These are phyloP conservation scores for Suhomyces chickasaworum DNA, from an alignment of 1,139 yeast species.

Conservation along the genomic window DNA sequence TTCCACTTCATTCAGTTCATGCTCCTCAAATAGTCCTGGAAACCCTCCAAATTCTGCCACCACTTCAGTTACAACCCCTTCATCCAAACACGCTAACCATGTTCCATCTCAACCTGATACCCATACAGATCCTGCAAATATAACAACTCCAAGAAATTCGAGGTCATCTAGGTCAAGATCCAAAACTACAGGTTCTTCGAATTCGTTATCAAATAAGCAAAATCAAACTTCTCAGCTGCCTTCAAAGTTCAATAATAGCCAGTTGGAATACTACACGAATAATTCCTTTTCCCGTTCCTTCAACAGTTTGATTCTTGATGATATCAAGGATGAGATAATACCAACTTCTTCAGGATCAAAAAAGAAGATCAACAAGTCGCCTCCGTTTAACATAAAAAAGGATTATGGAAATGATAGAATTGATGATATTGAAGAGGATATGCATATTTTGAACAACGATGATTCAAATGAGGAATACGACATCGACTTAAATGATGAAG, in stretches of 20 bases:
- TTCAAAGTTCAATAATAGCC: conserved; percentile 11
- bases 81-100: conserved; percentile 9
- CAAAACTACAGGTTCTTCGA: not conserved
- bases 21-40: conserved; percentile 5
- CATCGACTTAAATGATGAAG: conserved; percentile 10
- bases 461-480: conserved; percentile 9
- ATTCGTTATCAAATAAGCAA: not conserved
- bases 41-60: conserved; percentile 12
- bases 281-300: conserved; percentile 48
- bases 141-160: conserved; percentile 8
- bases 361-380: conserved; percentile 40
- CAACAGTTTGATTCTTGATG: conserved; percentile 48
- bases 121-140: not conserved
- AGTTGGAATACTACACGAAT: conserved; percentile 42
- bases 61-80: conserved; percentile 18
- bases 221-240: conserved; percentile 11
- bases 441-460: conserved; percentile 7
- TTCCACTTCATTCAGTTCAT: conserved; percentile 7
- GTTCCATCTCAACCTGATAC: not conserved
- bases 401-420: conserved; percentile 31
- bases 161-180: conserved; percentile 3
- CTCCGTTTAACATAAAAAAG: conserved; percentile 46
- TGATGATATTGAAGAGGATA: conserved; percentile 24
- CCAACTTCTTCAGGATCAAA: conserved; percentile 13
- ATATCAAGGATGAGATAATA: conserved; percentile 28